Evolutionary conservation across 345 rosid genomes (phyloP).

Genomic region (Eucalyptus cladocalyx): DNA sequence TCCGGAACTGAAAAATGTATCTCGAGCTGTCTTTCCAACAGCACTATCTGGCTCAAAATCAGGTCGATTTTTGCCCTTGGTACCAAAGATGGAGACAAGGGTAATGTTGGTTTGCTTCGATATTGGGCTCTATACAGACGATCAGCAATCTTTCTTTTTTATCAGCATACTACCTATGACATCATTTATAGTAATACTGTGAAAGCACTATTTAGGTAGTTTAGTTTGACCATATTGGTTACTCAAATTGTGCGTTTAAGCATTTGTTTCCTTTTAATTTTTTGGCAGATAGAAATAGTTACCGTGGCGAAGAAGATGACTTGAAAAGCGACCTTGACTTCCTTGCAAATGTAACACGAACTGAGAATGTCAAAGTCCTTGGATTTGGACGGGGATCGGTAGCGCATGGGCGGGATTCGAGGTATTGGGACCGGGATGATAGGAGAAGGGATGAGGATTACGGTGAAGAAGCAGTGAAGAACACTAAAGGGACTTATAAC

Average conservation of each 20-base stretch:
- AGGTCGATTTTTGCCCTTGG: background rate
- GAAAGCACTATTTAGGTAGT: background rate
- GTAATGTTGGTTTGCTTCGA: background rate
- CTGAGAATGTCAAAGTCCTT: slow-evolving; percentile 35
- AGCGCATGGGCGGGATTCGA: slow-evolving; percentile 71
- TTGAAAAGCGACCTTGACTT: slow-evolving; percentile 49
- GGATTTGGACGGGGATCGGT: slow-evolving; percentile 67
- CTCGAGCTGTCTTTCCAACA: background rate
- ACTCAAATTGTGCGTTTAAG: background rate
- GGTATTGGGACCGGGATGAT: slow-evolving; percentile 94
- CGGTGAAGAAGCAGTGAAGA: slow-evolving; percentile 44
- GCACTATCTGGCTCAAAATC: background rate
- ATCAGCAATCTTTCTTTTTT: background rate
- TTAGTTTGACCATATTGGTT: background rate
- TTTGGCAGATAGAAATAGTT: slow-evolving; percentile 24
- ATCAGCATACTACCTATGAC: background rate
- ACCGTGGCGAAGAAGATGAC: slow-evolving; percentile 18
- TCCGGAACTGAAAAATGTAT: background rate
- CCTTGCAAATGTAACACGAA: slow-evolving; percentile 74
- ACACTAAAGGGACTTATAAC: background rate
- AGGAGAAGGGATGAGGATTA: slow-evolving; percentile 91
- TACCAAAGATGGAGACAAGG: background rate
- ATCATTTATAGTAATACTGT: background rate
- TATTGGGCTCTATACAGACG: background rate
- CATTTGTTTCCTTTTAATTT: background rate